Evolutionary conservation across 352 stramenopile species (phyloP).

Genomic region (Phytopythium chamaehyphon): DNA sequence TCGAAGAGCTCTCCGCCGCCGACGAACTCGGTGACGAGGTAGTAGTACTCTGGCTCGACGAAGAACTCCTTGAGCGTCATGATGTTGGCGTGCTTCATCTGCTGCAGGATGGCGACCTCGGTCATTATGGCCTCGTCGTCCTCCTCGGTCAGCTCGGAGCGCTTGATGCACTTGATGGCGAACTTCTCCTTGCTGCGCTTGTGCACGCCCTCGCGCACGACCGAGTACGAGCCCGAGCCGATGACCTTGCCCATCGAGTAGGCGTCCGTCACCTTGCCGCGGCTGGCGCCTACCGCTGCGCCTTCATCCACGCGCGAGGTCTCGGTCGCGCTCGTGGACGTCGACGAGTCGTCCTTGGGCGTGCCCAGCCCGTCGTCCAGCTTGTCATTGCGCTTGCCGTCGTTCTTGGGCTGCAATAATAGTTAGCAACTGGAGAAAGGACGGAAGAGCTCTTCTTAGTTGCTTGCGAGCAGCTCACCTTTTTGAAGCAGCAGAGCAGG

Average conservation of each 20-base stretch:
- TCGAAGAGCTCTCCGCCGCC: slow-evolving; percentile 87
- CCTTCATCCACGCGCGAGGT: slow-evolving; percentile 13
- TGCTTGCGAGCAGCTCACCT: slow-evolving; percentile 4
- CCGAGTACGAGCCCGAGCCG: slow-evolving; percentile 87
- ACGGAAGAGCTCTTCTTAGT: slow-evolving; percentile 13
- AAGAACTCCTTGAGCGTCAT: slow-evolving; percentile 91
- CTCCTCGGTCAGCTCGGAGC: slow-evolving; percentile 58
- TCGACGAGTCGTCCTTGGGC: slow-evolving; percentile 15
- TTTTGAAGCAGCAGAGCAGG: slow-evolving; percentile 61
- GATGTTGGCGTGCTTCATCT: slow-evolving; percentile 89
- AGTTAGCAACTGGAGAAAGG: too few species aligned
- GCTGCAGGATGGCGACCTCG: slow-evolving; percentile 79
- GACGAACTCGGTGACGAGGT: slow-evolving; percentile 88
- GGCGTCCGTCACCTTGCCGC: slow-evolving; percentile 60
- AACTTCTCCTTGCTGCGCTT: slow-evolving; percentile 79
- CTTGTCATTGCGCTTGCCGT: slow-evolving; percentile 2
- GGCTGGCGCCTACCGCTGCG: slow-evolving; percentile 14
- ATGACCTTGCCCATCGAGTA: slow-evolving; percentile 82
- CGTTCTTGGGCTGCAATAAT: slow-evolving; percentile 1
- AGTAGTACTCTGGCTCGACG: slow-evolving; percentile 83
- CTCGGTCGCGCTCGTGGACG: slow-evolving; percentile 4
- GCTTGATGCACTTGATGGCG: slow-evolving; percentile 90
- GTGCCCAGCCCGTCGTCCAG: slow-evolving; percentile 12
- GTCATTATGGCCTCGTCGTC: slow-evolving; percentile 77
- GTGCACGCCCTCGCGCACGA: slow-evolving; percentile 81